Evolutionary conservation across 2,329 filamentous ascomycete genomes (phyloP).

Genomic region (Zymoseptoria crescenta): DNA sequence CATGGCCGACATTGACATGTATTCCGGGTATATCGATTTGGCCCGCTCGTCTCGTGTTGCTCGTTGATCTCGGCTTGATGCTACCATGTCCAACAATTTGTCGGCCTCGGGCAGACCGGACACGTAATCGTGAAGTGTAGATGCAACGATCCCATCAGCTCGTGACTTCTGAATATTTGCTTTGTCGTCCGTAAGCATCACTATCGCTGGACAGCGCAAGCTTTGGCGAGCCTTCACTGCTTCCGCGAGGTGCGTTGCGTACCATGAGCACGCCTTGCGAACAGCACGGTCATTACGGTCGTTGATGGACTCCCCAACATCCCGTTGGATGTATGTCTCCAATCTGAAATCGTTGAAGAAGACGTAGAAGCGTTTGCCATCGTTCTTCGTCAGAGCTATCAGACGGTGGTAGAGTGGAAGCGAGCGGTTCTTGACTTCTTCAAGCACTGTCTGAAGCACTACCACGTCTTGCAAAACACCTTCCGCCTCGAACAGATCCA

Average conservation of each 20-base stretch:
- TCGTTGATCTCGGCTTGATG: slow-evolving; percentile 63
- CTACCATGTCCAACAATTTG: slow-evolving; percentile 86
- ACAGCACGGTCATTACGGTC: slow-evolving; percentile 94
- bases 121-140: slow-evolving; percentile 67
- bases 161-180: slow-evolving; percentile 79
- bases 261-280: slow-evolving; percentile 80
- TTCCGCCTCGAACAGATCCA: slow-evolving; percentile 93
- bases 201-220: slow-evolving; percentile 61
- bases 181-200: slow-evolving; percentile 91
- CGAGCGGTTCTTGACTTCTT: slow-evolving; percentile 90
- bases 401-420: slow-evolving; percentile 91
- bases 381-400: slow-evolving; percentile 82
- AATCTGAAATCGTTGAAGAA: slow-evolving; percentile 98
- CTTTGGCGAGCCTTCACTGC: slow-evolving; percentile 49
- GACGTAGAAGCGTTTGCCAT: slow-evolving; percentile 95
- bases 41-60: slow-evolving; percentile 57
- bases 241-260: slow-evolving; percentile 67
- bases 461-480: slow-evolving; percentile 95
- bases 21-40: slow-evolving; percentile 78
- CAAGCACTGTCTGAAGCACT: slow-evolving; percentile 88
- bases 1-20: slow-evolving; percentile 82
- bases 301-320: slow-evolving; percentile 78
- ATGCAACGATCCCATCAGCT: slow-evolving; percentile 62
- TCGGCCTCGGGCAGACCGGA: slow-evolving; percentile 74
- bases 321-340: slow-evolving; percentile 76